Percentiles rank a stretch among this genome's conserved stretches.
These are phyloP conservation scores for Calonectria pteridis DNA, from an alignment of 2,329 filamentous ascomycete species.

Conservation along the genomic window DNA sequence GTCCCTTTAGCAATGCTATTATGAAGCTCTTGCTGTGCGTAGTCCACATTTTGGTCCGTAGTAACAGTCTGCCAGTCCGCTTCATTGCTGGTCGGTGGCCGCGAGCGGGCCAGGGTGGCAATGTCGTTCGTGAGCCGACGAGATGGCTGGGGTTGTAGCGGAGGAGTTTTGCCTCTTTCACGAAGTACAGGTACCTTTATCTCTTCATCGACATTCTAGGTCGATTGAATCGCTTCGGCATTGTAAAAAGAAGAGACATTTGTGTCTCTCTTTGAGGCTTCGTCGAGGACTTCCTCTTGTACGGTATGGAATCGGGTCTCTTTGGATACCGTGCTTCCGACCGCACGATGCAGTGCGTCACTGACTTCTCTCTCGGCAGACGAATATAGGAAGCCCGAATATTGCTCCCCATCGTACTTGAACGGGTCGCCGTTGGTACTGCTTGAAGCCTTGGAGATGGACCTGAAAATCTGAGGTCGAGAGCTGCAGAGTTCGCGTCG, in stretches of 20 bases:
- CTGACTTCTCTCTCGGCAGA: conserved; percentile 59
- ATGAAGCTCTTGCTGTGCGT: conserved; percentile 38
- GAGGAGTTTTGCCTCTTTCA: conserved; percentile 17
- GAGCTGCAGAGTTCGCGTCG: neutral
- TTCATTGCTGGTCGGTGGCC: conserved; percentile 34
- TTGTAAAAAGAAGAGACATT: conserved; percentile 51
- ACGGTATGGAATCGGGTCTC: conserved; percentile 2
- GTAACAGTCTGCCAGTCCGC: conserved; percentile 54
- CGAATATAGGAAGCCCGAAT: conserved; percentile 53
- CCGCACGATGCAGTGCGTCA: conserved; percentile 50
- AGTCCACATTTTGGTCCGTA: conserved; percentile 44
- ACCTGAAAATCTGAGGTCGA: conserved; percentile 27
- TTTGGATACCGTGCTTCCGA: conserved; percentile 35
- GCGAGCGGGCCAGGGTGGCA: conserved; percentile 32
- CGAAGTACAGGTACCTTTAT: conserved; percentile 51
- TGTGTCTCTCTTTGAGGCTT: conserved; percentile 14
- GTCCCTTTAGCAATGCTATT: conserved; percentile 45
- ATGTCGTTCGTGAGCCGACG: conserved; percentile 33
- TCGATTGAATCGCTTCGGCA: conserved; percentile 51
- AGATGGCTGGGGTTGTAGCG: conserved; percentile 15
- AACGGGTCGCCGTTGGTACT: conserved; percentile 58
- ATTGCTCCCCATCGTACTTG: conserved; percentile 57
- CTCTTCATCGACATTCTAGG: conserved; percentile 56
- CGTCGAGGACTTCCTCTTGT: conserved; percentile 12
- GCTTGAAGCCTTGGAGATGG: conserved; percentile 48